Evolutionary conservation across 129 eudicot genomes (phyloP).

Genomic region (Cynara cardunculus): DNA sequence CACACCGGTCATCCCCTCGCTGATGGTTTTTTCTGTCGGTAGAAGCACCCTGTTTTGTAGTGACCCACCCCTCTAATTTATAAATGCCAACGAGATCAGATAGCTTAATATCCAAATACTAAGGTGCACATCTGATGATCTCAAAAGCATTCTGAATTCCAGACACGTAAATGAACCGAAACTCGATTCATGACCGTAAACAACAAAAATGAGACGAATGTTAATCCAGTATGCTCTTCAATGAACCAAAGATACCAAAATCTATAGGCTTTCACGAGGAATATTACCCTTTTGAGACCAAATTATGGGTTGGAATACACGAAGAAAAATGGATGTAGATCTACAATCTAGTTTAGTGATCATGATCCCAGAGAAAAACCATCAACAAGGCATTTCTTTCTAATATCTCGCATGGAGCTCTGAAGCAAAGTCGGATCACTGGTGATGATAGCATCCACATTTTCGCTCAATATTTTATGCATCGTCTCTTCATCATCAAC

Average conservation of each 20-base stretch:
- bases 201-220: not conserved
- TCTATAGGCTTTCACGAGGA: not conserved
- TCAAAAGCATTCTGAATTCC: not conserved
- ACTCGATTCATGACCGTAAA: not conserved
- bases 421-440: constrained; percentile 73
- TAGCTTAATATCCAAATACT: not conserved
- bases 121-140: not conserved
- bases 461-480: constrained; percentile 62
- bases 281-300: not conserved
- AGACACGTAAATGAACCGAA: not conserved
- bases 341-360: not conserved
- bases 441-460: constrained; percentile 78
- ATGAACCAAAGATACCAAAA: not conserved
- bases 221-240: not conserved
- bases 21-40: too few species aligned
- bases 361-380: constrained; percentile 59
- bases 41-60: too few species aligned
- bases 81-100: too few species aligned
- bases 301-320: not conserved
- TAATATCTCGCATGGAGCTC: constrained; percentile 61
- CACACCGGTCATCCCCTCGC: too few species aligned
- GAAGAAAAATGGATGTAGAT: not conserved
- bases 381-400: constrained; percentile 63
- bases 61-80: too few species aligned
- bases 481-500: constrained; percentile 72